phyloP scores from a whole-genome alignment of 805 yeast genomes.

The Lipomyces oligophaga region DNA sequence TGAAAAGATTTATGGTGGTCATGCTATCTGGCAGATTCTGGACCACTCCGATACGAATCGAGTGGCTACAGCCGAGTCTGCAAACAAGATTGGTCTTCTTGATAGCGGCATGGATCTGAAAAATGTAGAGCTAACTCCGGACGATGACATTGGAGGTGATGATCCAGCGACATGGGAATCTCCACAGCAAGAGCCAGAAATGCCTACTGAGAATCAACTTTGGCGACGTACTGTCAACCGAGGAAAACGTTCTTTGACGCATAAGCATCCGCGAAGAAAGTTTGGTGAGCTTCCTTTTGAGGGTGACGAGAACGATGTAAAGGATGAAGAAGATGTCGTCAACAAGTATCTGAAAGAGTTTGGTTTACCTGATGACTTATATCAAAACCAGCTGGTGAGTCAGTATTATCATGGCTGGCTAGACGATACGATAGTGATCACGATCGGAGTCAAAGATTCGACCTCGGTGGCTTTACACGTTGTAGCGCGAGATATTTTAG shows the following conservation, averaged over 20 bases:
- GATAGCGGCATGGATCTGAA: background rate
- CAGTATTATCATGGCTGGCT: constrained; percentile 26
- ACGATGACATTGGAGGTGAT: background rate
- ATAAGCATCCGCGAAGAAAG: background rate
- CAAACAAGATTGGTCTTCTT: too few species aligned
- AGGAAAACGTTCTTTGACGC: background rate
- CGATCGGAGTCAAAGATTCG: constrained; percentile 17
- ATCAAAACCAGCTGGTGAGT: constrained; percentile 11
- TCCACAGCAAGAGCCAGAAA: background rate
- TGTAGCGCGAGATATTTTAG: constrained; percentile 15
- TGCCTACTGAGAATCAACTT: background rate
- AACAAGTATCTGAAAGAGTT: constrained; percentile 1
- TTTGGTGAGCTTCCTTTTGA: background rate
- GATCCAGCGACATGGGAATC: background rate
- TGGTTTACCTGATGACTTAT: background rate
- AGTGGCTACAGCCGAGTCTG: background rate
- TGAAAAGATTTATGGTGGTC: constrained; percentile 20
- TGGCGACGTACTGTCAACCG: too few species aligned
- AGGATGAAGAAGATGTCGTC: background rate
- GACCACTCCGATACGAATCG: constrained; percentile 11
- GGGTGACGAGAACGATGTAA: background rate
- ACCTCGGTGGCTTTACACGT: constrained; percentile 20
- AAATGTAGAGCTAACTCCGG: background rate
- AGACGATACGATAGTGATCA: constrained; percentile 21
- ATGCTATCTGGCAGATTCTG: constrained; percentile 10